Conservation (phyloP, 2,329 filamentous ascomycete species). For the Sporothrix brasiliensis region DNA sequence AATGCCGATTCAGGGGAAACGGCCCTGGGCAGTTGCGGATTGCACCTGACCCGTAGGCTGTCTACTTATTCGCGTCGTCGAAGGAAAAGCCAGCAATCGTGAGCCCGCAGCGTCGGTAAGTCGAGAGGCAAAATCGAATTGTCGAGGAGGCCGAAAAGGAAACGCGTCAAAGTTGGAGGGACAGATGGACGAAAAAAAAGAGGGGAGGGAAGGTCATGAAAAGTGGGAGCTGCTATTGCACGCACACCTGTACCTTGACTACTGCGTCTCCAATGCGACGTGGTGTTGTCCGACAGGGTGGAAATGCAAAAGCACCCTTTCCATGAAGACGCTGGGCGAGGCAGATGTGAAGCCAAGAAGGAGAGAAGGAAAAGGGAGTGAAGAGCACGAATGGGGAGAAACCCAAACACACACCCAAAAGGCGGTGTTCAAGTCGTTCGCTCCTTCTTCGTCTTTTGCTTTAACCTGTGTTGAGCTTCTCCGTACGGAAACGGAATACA, state of each 20-base stretch:
- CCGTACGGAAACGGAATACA: background rate
- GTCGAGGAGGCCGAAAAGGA: background rate
- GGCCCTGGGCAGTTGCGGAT: background rate
- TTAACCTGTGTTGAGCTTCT: background rate
- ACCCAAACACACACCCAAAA: conserved; percentile 20
- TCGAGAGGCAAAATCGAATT: background rate
- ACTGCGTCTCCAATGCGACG: conserved; percentile 21
- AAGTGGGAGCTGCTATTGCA: conserved; percentile 16
- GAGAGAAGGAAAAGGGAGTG: background rate
- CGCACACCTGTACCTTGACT: conserved; percentile 1
- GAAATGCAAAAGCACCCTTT: background rate
- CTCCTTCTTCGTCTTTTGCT: conserved; percentile 3
- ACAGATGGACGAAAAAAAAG: background rate
- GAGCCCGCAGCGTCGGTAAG: background rate
- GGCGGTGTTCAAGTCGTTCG: conserved; percentile 29
- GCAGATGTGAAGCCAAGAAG: background rate
- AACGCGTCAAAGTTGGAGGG: background rate
- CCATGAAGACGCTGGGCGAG: background rate
- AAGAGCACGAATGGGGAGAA: conserved; percentile 5
- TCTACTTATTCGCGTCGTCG: background rate
- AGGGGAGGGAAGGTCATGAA: background rate
- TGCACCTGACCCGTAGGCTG: background rate
- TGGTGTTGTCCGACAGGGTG: conserved; percentile 18
- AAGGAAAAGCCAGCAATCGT: background rate
- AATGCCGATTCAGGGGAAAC: conserved; percentile 7